These are phyloP conservation scores for Microsporum ferrugineum DNA, from an alignment of 2,329 filamentous ascomycete species.

Conservation along the genomic window DNA sequence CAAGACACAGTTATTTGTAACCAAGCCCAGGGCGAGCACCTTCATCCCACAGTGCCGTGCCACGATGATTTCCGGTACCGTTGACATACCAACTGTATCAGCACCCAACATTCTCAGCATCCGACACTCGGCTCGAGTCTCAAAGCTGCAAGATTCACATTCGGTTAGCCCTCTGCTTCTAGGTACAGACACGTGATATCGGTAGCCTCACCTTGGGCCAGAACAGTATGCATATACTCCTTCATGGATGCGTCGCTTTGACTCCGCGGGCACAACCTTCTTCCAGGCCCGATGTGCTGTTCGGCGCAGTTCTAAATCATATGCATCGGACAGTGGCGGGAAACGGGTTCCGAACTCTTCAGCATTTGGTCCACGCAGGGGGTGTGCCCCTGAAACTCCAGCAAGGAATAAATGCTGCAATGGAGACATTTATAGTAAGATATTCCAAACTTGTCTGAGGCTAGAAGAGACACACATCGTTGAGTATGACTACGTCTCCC, in stretches of 20 bases:
- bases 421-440: slow-evolving; percentile 14
- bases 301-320: slow-evolving; percentile 50
- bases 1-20: slow-evolving; percentile 54
- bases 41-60: slow-evolving; percentile 53
- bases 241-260: slow-evolving; percentile 46
- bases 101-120: slow-evolving; percentile 50
- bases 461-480: slow-evolving; percentile 42
- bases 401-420: slow-evolving; percentile 51
- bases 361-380: slow-evolving; percentile 50
- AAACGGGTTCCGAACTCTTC: slow-evolving; percentile 54
- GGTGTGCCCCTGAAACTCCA: slow-evolving; percentile 50
- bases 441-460: slow-evolving; percentile 11
- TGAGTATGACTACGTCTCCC: slow-evolving; percentile 54
- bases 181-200: neutral
- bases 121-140: slow-evolving; percentile 54
- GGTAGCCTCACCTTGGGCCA: slow-evolving; percentile 44
- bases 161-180: neutral
- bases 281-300: slow-evolving; percentile 48
- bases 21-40: slow-evolving; percentile 53
- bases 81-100: slow-evolving; percentile 62
- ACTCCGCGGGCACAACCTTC: slow-evolving; percentile 35
- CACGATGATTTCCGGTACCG: slow-evolving; percentile 56
- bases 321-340: slow-evolving; percentile 53
- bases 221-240: slow-evolving; percentile 55
- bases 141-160: slow-evolving; percentile 37